Evolutionary conservation across 495 filamentous ascomycete genomes (phyloP).

Genomic region (Penicillium herquei): DNA sequence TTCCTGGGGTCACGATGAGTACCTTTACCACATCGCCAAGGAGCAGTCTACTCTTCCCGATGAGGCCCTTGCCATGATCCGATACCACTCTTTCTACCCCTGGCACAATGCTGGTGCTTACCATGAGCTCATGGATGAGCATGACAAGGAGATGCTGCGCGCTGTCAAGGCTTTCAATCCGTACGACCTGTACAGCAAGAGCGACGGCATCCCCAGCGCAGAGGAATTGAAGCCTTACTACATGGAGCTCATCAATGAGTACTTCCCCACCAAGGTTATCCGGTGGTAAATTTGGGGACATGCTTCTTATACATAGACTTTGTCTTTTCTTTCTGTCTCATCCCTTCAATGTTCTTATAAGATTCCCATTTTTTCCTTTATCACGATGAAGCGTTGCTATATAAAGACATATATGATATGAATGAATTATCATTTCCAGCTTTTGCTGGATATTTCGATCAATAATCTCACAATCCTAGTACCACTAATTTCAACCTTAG

Average conservation of each 20-base stretch:
- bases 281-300: constrained; percentile 58
- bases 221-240: constrained; percentile 77
- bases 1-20: constrained; percentile 91
- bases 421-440: constrained; percentile 3
- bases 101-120: constrained; percentile 84
- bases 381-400: constrained; percentile 9
- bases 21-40: constrained; percentile 79
- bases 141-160: constrained; percentile 73
- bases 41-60: constrained; percentile 72
- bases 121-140: constrained; percentile 73
- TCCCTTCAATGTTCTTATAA: constrained; percentile 3
- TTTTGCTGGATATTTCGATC: background rate
- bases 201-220: constrained; percentile 70
- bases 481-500: too few relatives aligned
- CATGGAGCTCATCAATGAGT: constrained; percentile 79
- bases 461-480: too few relatives aligned
- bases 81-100: constrained; percentile 87
- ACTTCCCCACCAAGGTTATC: constrained; percentile 72
- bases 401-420: background rate
- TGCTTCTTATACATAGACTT: constrained; percentile 7
- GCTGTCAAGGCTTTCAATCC: constrained; percentile 86
- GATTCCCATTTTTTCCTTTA: constrained; percentile 17
- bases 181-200: constrained; percentile 92
- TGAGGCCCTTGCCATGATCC: constrained; percentile 85
- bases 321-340: background rate